phyloP scores from a whole-genome alignment of 257 asterid species.

The Lycium barbarum region DNA sequence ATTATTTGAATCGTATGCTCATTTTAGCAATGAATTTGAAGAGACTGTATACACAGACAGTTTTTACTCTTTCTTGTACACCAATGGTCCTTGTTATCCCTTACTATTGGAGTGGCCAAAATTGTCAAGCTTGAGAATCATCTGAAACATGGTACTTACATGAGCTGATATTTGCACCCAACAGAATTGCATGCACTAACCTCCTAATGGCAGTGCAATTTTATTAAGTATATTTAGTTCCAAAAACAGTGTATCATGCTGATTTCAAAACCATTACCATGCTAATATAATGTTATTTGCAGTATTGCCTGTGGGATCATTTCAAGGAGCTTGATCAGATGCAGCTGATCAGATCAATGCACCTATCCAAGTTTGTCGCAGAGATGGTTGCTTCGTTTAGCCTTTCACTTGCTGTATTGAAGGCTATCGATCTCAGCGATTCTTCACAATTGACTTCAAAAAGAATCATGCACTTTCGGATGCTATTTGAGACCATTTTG shows the following conservation, averaged over 20 bases:
- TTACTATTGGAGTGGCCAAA: not conserved
- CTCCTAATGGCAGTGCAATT: not conserved
- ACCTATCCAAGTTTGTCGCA: constrained; percentile 80
- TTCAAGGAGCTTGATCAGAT: constrained; percentile 86
- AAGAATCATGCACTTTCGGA: constrained; percentile 84
- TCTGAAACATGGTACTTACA: constrained; percentile 5
- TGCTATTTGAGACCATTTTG: constrained; percentile 78
- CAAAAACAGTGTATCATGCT: not conserved
- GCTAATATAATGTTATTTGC: constrained; percentile 26
- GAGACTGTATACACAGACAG: not conserved
- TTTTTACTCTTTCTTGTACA: not conserved
- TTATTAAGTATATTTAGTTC: not conserved
- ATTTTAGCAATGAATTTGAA: not conserved
- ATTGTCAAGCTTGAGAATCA: not conserved
- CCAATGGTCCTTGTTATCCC: not conserved
- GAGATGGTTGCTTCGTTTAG: constrained; percentile 77
- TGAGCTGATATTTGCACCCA: constrained; percentile 17
- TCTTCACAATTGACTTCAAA: constrained; percentile 59
- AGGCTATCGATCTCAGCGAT: constrained; percentile 73
- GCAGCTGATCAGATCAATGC: constrained; percentile 81
- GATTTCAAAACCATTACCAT: not conserved
- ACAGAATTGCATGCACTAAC: not conserved
- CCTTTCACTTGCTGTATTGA: constrained; percentile 75
- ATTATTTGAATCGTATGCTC: not conserved
- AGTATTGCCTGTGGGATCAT: constrained; percentile 98